Conservation (phyloP, 2,329 filamentous ascomycete species). For the Ustulina deusta region DNA sequence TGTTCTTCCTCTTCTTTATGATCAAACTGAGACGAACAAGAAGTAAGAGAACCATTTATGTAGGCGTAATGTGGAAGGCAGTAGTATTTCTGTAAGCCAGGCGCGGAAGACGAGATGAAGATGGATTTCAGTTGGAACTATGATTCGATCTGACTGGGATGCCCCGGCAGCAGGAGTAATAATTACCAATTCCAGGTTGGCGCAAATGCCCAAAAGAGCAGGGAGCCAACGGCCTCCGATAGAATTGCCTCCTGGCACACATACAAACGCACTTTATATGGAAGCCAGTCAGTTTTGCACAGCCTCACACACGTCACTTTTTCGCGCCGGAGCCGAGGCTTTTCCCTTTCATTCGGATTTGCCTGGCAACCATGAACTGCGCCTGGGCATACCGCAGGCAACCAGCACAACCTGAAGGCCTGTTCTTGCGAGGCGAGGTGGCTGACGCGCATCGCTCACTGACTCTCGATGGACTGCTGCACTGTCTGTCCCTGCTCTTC, state of each 20-base stretch:
- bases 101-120: neutral
- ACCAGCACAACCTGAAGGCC: slow-evolving; percentile 7
- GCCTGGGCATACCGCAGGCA: slow-evolving; percentile 26
- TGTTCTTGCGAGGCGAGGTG: slow-evolving; percentile 10
- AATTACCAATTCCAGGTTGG: slow-evolving; percentile 33
- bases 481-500: neutral
- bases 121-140: neutral
- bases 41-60: neutral
- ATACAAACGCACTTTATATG: slow-evolving; percentile 14
- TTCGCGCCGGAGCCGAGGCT: slow-evolving; percentile 13
- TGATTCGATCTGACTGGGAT: slow-evolving; percentile 21
- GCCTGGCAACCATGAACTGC: slow-evolving; percentile 16
- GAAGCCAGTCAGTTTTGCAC: slow-evolving; percentile 20
- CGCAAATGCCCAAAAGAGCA: slow-evolving; percentile 15
- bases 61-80: no score
- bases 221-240: slow-evolving; percentile 33
- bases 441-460: slow-evolving; percentile 10
- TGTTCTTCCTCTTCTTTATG: no score
- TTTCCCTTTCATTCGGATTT: slow-evolving; percentile 9
- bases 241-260: slow-evolving; percentile 32
- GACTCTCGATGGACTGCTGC: neutral
- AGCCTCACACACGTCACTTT: slow-evolving; percentile 38
- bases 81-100: neutral
- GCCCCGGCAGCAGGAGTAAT: slow-evolving; percentile 5
- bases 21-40: neutral